Base-by-base conservation (phyloP, 148 eudicot species). In the Amaranthus hypochondriacus region DNA sequence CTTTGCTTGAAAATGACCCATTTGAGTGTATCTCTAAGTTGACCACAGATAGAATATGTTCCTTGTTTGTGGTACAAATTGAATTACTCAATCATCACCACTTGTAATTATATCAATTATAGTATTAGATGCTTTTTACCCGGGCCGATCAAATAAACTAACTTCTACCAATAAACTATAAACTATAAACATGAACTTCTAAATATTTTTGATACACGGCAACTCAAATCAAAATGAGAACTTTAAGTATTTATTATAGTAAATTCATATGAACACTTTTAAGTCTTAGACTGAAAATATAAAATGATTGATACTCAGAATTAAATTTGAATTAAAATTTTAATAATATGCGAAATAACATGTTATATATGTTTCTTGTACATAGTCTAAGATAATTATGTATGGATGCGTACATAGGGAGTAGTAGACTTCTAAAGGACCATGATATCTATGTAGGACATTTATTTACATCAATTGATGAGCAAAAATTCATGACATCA, bases 1-100 rank as follows among this genome's bases (percentile, higher is more conserved):
- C 73, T 18, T 66, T 66, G 72, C 55, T 70, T 75, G 63, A 70
- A 73, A 79, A 71, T 48, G 75, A 75, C 82, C 48, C 65, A 13
- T 78, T 56, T 28, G 39, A 28, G 39, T 28, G 39, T 28, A 28
- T 28, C 39, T 28, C 7, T 9, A 12, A 73, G 75, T 77, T 52
- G 57, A 67, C 73, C 69, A 67, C 56, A 78, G 73, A 73, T 78
- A 6, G 67, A n/a, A 44, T 59, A 44, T 69, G 62, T 50, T 67
- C 44, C 56, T 49, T 67, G 56, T 67, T 50, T 50, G 70, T 67
- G 70, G 54, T 66, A n/a, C 69, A 48, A 66, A 66, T 15, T 14
- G 2, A 48, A 48, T 14, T 66, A 7, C 39, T 48, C 39, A 28
- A 28, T 28, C 39, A 5, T 6, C 11, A 44, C 5, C 8, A 46